Conservation (phyloP, 371 early-diverging fungal species). For the Caulochytrium protostelioides region DNA sequence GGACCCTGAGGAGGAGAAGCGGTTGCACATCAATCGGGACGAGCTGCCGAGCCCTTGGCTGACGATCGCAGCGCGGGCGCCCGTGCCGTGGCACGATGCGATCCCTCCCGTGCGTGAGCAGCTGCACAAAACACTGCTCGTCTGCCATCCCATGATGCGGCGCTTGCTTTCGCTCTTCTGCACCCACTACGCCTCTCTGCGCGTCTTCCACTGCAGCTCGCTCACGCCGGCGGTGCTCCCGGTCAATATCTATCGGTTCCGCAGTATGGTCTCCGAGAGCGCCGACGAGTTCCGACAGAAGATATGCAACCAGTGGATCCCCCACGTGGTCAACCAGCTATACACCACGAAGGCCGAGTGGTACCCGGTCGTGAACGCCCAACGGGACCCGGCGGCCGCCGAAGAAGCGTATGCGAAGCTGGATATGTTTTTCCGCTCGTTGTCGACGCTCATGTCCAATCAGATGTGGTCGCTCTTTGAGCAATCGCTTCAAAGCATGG, state of each 20-base stretch:
- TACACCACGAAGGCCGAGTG: slow-evolving; percentile 23
- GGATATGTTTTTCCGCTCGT: slow-evolving; percentile 29
- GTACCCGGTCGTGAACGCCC: slow-evolving; percentile 24
- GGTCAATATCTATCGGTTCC: slow-evolving; percentile 26
- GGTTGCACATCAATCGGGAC: slow-evolving; percentile 17
- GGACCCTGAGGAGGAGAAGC: slow-evolving; percentile 17
- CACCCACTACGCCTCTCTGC: too few relatives aligned
- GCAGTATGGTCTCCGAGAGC: slow-evolving; percentile 4
- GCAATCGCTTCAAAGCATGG: slow-evolving; percentile 18
- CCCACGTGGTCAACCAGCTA: slow-evolving; percentile 24
- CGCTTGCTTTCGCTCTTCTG: slow-evolving; percentile 8
- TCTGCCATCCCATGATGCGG: slow-evolving; percentile 27
- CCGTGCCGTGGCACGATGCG: slow-evolving; percentile 30
- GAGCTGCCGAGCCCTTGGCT: not conserved
- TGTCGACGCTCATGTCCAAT: slow-evolving; percentile 25
- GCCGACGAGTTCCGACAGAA: not conserved
- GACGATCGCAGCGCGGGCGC: slow-evolving; percentile 23
- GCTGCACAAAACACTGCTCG: slow-evolving; percentile 17
- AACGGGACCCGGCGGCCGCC: too few relatives aligned
- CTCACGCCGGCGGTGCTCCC: slow-evolving; percentile 18
- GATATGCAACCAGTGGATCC: slow-evolving; percentile 18
- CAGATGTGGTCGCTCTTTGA: slow-evolving; percentile 24
- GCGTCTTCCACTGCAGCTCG: too few relatives aligned
- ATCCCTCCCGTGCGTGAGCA: slow-evolving; percentile 5
- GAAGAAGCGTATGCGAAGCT: too few relatives aligned